Percentiles rank a stretch among this genome's conserved stretches.
Evolutionary conservation across 108 stramenopile genomes (phyloP).

Genomic region (Phaeodactylum tricornutum): DNA sequence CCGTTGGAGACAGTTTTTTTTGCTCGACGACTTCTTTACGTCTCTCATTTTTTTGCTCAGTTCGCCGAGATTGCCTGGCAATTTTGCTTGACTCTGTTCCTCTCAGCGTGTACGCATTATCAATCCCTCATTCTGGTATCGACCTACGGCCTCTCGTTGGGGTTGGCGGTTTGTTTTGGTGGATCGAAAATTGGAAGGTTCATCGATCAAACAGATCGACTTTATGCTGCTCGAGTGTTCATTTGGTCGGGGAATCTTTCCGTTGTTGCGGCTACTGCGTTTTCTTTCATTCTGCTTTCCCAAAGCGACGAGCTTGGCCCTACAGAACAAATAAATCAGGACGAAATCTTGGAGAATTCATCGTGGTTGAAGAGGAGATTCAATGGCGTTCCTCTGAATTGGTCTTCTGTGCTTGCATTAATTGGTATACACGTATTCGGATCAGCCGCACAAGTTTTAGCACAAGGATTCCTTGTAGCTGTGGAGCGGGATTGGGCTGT

Average conservation of each 20-base stretch:
- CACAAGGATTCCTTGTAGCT: slow-evolving; percentile 37
- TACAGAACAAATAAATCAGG: not conserved
- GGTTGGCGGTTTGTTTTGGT: slow-evolving; percentile 16
- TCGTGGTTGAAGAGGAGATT: too few species aligned
- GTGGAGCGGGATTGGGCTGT: slow-evolving; percentile 67
- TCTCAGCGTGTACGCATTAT: slow-evolving; percentile 46
- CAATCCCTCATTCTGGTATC: slow-evolving; percentile 36
- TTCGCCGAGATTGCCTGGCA: slow-evolving; percentile 53
- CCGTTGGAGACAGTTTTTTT: too few species aligned
- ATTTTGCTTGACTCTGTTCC: slow-evolving; percentile 44
- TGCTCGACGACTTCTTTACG: slow-evolving; percentile 30
- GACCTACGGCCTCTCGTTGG: slow-evolving; percentile 35
- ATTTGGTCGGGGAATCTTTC: slow-evolving; percentile 29
- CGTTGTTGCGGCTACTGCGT: slow-evolving; percentile 29
- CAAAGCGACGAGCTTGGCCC: not conserved
- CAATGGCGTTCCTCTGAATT: not conserved
- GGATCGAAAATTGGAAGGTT: slow-evolving; percentile 25
- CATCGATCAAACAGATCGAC: slow-evolving; percentile 26
- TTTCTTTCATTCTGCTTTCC: slow-evolving; percentile 26
- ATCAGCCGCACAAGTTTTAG: slow-evolving; percentile 26
- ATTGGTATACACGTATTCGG: slow-evolving; percentile 45
- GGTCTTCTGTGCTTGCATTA: slow-evolving; percentile 11
- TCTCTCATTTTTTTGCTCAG: slow-evolving; percentile 44
- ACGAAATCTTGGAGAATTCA: not conserved
- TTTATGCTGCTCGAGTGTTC: slow-evolving; percentile 29